Base-by-base conservation (phyloP, 176 grass and related monocot genomes). In the Aegilops tauschii region DNA sequence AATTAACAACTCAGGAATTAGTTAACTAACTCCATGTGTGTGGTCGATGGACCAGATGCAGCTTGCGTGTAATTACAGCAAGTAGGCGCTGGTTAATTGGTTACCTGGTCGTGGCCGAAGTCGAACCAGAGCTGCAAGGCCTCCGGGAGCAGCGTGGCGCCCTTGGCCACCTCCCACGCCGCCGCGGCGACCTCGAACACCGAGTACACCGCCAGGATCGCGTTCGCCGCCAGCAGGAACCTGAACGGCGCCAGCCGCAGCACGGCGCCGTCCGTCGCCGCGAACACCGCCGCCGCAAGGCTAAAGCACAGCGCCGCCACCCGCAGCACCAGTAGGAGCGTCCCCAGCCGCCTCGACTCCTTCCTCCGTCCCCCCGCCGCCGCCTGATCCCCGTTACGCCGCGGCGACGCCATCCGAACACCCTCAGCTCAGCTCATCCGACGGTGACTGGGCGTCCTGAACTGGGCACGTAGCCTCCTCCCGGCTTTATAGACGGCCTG, bases 81-180 rank as follows among this genome's bases (percentile, higher is more conserved):
- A 54, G 50, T 54, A 54, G 16, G 50, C 50, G 50, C 54, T 4
- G 30, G 5, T 4, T 72, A 29, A 35, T 21, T 6, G 0, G 30
- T 13, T 65, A 97, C 94, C 90, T 98, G 96, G 77, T 98, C 96
- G 92, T 95, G 96, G 8, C 74, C 77, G 86, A 95, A 98, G 85
- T 98, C 96, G 86, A 95, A 98, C 93, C 92, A 95, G 84, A 98
- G 92, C 88, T 94, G 96, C 59, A 93, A 3, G 65, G 79, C 29
- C 82, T 95, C 93, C 3, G 92, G 96, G 2, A 95, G 78, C 44
- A 90, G 92, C 75, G 96, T 98, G 80, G 34, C 23, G 16, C 93
- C 90, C 14, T 74, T 45, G 12, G 83, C 36, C 64, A 74, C 86
- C 92, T 98, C 96, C 90, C 93, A 92, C 42, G 82, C 69, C 64